phyloP scores from a whole-genome alignment of 2,329 filamentous ascomycete genomes.

The Phoma herbarum region DNA sequence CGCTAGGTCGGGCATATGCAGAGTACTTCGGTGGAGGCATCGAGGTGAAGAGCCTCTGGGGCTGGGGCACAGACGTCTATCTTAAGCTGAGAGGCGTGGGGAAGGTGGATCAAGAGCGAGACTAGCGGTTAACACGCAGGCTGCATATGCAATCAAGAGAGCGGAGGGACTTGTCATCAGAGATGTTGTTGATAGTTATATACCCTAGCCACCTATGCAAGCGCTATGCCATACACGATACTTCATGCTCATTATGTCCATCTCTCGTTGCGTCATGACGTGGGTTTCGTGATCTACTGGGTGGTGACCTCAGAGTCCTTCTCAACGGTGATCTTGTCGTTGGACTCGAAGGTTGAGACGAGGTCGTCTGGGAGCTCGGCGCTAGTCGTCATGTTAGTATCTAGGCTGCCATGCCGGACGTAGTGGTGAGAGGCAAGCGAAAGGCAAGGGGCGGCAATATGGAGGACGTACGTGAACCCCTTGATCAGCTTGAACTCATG shows the following conservation, averaged over 20 bases:
- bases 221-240: conserved; percentile 17
- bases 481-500: conserved; percentile 89
- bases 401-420: neutral
- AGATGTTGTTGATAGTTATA: conserved; percentile 19
- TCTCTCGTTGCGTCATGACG: conserved; percentile 6
- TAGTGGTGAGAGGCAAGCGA: no score
- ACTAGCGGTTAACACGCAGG: neutral
- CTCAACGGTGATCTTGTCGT: conserved; percentile 83
- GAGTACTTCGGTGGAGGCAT: conserved; percentile 98
- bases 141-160: neutral
- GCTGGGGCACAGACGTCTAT: conserved; percentile 83
- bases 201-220: conserved; percentile 21
- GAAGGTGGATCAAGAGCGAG: conserved; percentile 43
- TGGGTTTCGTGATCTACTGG: conserved; percentile 64
- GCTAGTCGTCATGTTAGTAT: conserved; percentile 57
- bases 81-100: conserved; percentile 69
- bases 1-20: conserved; percentile 89
- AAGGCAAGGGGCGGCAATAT: no score
- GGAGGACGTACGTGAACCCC: conserved; percentile 80
- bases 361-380: conserved; percentile 75
- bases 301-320: conserved; percentile 73
- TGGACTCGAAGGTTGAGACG: conserved; percentile 70
- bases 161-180: neutral
- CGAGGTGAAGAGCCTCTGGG: conserved; percentile 91
- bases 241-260: conserved; percentile 17